These are phyloP conservation scores for Hypoxylon sp. DNA, from an alignment of 2,329 filamentous ascomycete genomes.

Conservation along the genomic window DNA sequence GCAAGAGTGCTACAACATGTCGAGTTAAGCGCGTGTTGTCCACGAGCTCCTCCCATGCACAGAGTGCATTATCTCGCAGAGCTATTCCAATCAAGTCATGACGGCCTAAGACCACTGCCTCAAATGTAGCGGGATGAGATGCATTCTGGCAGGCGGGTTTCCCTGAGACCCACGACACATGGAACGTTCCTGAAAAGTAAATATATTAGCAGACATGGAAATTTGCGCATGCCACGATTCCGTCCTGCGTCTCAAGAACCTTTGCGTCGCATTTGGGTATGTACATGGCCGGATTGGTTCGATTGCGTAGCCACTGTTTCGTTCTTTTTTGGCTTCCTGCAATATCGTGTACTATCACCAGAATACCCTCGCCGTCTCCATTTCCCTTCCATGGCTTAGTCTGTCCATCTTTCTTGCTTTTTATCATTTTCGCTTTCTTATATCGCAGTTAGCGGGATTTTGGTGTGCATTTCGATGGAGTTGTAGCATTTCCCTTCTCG, in stretches of 20 bases:
- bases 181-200: slow-evolving; percentile 16
- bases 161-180: slow-evolving; percentile 23
- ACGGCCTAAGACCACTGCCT: neutral
- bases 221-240: slow-evolving; percentile 24
- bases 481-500: slow-evolving; percentile 16
- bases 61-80: slow-evolving; percentile 38
- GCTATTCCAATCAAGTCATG: slow-evolving; percentile 15
- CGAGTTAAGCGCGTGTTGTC: slow-evolving; percentile 1
- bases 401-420: neutral
- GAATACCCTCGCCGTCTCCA: slow-evolving; percentile 27
- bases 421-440: neutral
- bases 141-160: slow-evolving; percentile 9
- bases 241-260: slow-evolving; percentile 14
- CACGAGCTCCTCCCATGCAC: slow-evolving; percentile 2
- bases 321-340: slow-evolving; percentile 12
- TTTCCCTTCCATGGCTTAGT: slow-evolving; percentile 8
- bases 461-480: slow-evolving; percentile 20
- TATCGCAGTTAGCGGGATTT: slow-evolving; percentile 10
- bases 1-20: neutral
- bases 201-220: slow-evolving; percentile 20
- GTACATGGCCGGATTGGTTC: slow-evolving; percentile 5
- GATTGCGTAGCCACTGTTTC: slow-evolving; percentile 2
- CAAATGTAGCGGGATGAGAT: slow-evolving; percentile 11
- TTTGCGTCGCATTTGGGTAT: slow-evolving; percentile 10
- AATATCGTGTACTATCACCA: slow-evolving; percentile 10